Base-by-base conservation (phyloP, 495 filamentous ascomycete genomes). In the Parmelia sp. region DNA sequence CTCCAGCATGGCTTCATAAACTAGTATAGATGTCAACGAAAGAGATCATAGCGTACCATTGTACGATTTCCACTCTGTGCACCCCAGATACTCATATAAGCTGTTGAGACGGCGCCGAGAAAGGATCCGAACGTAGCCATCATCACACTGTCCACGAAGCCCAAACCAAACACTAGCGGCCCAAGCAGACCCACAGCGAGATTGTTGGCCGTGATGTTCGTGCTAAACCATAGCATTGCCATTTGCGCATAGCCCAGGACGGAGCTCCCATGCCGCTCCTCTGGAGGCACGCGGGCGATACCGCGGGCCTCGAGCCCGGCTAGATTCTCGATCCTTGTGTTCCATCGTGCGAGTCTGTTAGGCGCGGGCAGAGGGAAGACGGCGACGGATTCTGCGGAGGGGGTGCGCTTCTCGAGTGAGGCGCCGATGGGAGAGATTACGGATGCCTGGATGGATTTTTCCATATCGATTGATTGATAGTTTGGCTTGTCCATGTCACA, bases 31-130 rank as follows among this genome's bases (percentile, higher is more conserved):
- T 5, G 19, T 9, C 19, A 12, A 25, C n/a, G 4, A 23, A 25
- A 49, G n/a, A 12, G 25, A 27, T 4, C 0, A 12, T 49, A 27
- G 71, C 74, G 65, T 73, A 85, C 84, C 82, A 92, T 80, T 23
- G 71, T 73, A 37, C 71, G 64, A 73, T 89, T 88, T 40, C 89
- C 89, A 72, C 83, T 86, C 62, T 70, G 73, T 0, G 89, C 87
- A 11, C 89, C 89, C 79, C 85, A 92, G n/a, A 82, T 85, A 55
- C 86, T 83, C 71, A 88, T 88, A 73, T 88, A 91, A 0, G 83
- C 87, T n/a, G 86, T 82, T 0, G 80, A 78, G 4, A 79, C 66
- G 49, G 79, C 76, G 17, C 89, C 88, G 8, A 84, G 57, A n/a
- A 87, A 59, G 15, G 73, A 80, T 9, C 88, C 89, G 67, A 89